These are phyloP conservation scores for Boechera retrofracta DNA, from an alignment of 345 rosid species.

Conservation along the genomic window DNA sequence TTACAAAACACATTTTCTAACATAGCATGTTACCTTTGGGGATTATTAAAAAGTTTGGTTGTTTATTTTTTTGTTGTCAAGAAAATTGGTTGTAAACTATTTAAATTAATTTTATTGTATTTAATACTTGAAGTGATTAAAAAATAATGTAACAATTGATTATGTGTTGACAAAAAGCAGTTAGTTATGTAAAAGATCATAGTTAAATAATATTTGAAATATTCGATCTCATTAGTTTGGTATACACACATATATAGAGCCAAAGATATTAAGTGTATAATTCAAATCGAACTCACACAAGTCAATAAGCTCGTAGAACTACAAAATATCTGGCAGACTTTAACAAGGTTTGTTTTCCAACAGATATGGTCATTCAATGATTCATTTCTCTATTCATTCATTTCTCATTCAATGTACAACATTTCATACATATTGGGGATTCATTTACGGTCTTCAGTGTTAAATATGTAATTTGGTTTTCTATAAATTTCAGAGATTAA, in stretches of 20 bases:
- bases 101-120: background rate
- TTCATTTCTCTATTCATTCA: too few species aligned
- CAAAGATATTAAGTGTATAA: background rate
- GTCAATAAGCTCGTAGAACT: constrained; percentile 7
- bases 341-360: background rate
- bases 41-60: too few species aligned
- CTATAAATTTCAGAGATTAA: background rate
- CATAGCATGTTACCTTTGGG: background rate
- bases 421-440: background rate
- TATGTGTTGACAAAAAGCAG: background rate
- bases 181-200: background rate
- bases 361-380: background rate
- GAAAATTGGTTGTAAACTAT: background rate
- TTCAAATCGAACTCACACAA: background rate
- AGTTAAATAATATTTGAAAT: background rate
- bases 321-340: constrained; percentile 12
- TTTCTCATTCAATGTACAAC: background rate
- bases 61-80: too few species aligned
- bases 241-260: background rate
- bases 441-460: background rate
- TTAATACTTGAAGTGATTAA: background rate
- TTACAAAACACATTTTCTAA: background rate
- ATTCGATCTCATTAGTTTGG: background rate
- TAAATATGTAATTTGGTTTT: background rate
- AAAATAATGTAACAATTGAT: background rate